A percentile compares a stretch with the other conserved stretches of the same genome.
phyloP scores from a whole-genome alignment of 768 basidiomycete genomes.

The Boletus rubroflammeus region DNA sequence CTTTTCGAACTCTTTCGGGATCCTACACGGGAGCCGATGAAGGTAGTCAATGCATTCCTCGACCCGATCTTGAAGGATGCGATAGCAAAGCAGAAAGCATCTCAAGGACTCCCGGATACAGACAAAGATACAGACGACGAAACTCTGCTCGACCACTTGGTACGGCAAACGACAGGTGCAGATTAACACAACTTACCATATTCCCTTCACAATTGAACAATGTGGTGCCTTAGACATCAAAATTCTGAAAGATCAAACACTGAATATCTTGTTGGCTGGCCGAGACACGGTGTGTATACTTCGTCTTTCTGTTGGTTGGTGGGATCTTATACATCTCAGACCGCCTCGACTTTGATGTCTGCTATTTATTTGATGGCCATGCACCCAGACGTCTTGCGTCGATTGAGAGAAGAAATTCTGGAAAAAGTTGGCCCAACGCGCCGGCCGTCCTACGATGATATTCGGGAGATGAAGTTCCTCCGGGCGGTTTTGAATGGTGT shows the following conservation, averaged over 20 bases:
- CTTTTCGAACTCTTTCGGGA: slow-evolving; percentile 36
- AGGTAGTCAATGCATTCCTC: slow-evolving; percentile 37
- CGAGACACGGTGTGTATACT: slow-evolving; percentile 37
- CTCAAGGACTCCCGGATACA: neutral
- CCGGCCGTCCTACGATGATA: slow-evolving; percentile 40
- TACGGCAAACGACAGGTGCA: slow-evolving; percentile 37
- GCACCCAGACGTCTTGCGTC: slow-evolving; percentile 39
- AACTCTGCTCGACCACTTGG: slow-evolving; percentile 41
- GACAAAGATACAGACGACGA: slow-evolving; percentile 27
- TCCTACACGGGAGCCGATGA: slow-evolving; percentile 32
- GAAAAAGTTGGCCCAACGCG: slow-evolving; percentile 33
- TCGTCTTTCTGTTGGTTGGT: neutral
- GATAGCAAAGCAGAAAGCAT: slow-evolving; percentile 22
- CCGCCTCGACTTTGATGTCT: slow-evolving; percentile 43
- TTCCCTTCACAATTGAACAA: neutral
- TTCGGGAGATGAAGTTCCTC: slow-evolving; percentile 42
- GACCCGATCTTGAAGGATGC: slow-evolving; percentile 39
- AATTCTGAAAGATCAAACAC: slow-evolving; percentile 39
- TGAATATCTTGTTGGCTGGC: slow-evolving; percentile 45
- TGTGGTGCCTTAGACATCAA: slow-evolving; percentile 20
- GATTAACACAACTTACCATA: neutral
- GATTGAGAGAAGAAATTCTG: slow-evolving; percentile 43
- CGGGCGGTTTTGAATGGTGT: slow-evolving; percentile 44
- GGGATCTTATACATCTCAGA: slow-evolving; percentile 28
- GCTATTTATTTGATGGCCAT: slow-evolving; percentile 44